Percentiles rank a stretch among this genome's conserved stretches.
phyloP scores from a whole-genome alignment of 345 rosid species.

The Garcia nutans region DNA sequence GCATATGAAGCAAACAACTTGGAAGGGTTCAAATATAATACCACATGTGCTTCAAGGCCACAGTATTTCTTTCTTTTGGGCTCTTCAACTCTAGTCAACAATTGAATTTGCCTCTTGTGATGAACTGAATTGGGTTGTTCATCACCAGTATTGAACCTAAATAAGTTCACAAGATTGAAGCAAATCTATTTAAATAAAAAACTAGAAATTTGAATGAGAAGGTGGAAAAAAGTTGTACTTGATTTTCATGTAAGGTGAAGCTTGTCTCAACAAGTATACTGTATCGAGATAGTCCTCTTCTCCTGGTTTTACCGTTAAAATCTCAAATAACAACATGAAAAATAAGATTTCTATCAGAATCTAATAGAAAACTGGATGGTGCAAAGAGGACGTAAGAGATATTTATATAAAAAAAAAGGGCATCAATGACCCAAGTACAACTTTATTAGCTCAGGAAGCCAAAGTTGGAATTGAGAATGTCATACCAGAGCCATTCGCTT shows the following conservation, averaged over 20 bases:
- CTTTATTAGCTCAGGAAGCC: not conserved
- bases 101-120: conserved; percentile 59
- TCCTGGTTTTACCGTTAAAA: conserved; percentile 77
- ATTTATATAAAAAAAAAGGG: not conserved
- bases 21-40: conserved; percentile 24
- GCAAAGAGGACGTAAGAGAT: not conserved
- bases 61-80: conserved; percentile 56
- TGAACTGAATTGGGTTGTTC: conserved; percentile 31
- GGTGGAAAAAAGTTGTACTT: conserved; percentile 40
- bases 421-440: not conserved
- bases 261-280: conserved; percentile 68
- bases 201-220: conserved; percentile 18
- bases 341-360: not conserved
- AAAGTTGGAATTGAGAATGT: conserved; percentile 9
- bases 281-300: conserved; percentile 80
- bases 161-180: conserved; percentile 19
- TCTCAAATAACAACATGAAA: conserved; percentile 39
- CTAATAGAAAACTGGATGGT: not conserved
- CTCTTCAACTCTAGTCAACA: conserved; percentile 42
- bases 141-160: conserved; percentile 65
- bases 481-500: conserved; percentile 90
- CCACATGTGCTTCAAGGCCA: conserved; percentile 41
- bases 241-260: conserved; percentile 86
- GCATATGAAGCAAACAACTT: not conserved
- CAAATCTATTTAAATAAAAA: conserved; percentile 3